Evolutionary conservation across 2,329 filamentous ascomycete species (phyloP).

Genomic region (Penicillium olsonii): DNA sequence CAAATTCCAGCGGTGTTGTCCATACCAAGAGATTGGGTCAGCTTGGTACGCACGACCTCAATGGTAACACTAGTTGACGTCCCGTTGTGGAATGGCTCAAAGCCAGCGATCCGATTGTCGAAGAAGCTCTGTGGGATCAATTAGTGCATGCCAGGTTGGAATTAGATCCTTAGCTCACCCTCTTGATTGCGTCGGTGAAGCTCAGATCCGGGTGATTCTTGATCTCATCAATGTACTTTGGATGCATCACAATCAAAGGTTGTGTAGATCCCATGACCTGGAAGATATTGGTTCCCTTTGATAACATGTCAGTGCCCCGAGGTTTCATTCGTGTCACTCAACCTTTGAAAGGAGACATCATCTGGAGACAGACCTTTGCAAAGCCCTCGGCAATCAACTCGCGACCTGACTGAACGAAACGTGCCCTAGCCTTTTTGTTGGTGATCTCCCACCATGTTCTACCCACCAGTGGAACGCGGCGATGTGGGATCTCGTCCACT

Average conservation of each 20-base stretch:
- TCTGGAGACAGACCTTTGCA: constrained; percentile 21
- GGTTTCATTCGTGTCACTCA: not conserved
- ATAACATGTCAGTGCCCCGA: constrained; percentile 1
- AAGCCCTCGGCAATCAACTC: constrained; percentile 30
- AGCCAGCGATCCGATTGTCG: constrained; percentile 29
- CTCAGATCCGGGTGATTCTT: constrained; percentile 33
- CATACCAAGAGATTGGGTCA: constrained; percentile 35
- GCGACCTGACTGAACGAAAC: constrained; percentile 27
- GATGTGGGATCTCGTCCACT: constrained; percentile 29
- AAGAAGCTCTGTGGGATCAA: constrained; percentile 30
- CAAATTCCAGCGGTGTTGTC: not conserved
- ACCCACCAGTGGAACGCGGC: constrained; percentile 31
- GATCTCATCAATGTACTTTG: constrained; percentile 34
- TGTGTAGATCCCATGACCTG: constrained; percentile 27
- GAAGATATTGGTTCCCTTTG: constrained; percentile 27
- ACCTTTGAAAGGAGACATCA: not conserved
- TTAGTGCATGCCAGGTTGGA: not conserved
- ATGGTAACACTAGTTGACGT: constrained; percentile 14
- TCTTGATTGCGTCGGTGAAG: constrained; percentile 28
- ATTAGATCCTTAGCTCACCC: constrained; percentile 14
- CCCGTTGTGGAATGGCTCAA: constrained; percentile 30
- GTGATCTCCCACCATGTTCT: constrained; percentile 32
- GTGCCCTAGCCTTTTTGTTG: constrained; percentile 32
- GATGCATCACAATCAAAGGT: constrained; percentile 33
- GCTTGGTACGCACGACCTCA: constrained; percentile 31